phyloP scores from a whole-genome alignment of 345 rosid species.

The Hirschfeldia incana region DNA sequence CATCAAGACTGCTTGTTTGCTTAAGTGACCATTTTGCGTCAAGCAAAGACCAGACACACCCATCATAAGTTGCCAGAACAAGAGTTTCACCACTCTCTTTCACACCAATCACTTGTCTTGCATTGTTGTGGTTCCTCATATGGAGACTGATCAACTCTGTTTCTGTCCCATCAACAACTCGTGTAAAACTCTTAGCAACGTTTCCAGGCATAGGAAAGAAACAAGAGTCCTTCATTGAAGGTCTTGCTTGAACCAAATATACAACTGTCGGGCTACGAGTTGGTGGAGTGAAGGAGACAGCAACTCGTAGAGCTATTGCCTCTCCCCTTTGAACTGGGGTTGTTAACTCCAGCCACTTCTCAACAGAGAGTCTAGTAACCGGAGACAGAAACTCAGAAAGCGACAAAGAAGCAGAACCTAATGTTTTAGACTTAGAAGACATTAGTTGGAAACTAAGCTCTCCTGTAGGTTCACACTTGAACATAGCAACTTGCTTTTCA shows the following conservation, averaged over 20 bases:
- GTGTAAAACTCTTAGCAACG: conserved; percentile 45
- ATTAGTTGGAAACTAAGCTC: conserved; percentile 73
- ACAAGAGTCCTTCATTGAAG: conserved; percentile 53
- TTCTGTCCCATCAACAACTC: conserved; percentile 53
- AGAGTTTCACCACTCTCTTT: conserved; percentile 56
- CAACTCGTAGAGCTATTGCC: conserved; percentile 59
- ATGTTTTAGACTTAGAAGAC: conserved; percentile 52
- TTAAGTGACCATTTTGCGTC: conserved; percentile 68
- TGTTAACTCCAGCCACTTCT: conserved; percentile 76
- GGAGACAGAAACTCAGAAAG: conserved; percentile 64
- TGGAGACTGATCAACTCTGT: conserved; percentile 72
- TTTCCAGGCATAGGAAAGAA: conserved; percentile 57
- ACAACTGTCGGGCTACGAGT: conserved; percentile 50
- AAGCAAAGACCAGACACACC: conserved; percentile 64
- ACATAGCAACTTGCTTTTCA: conserved; percentile 66
- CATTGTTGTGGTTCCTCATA: conserved; percentile 61
- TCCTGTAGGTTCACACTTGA: conserved; percentile 82
- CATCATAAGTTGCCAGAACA: conserved; percentile 60
- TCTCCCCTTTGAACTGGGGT: conserved; percentile 45
- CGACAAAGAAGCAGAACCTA: conserved; percentile 66
- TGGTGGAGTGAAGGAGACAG: conserved; percentile 74
- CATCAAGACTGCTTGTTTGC: conserved; percentile 39
- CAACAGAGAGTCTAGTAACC: conserved; percentile 60
- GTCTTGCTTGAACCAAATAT: conserved; percentile 50
- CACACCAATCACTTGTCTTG: conserved; percentile 68